Conservation (phyloP, 2,329 filamentous ascomycete genomes). For the Monilinia polystroma region DNA sequence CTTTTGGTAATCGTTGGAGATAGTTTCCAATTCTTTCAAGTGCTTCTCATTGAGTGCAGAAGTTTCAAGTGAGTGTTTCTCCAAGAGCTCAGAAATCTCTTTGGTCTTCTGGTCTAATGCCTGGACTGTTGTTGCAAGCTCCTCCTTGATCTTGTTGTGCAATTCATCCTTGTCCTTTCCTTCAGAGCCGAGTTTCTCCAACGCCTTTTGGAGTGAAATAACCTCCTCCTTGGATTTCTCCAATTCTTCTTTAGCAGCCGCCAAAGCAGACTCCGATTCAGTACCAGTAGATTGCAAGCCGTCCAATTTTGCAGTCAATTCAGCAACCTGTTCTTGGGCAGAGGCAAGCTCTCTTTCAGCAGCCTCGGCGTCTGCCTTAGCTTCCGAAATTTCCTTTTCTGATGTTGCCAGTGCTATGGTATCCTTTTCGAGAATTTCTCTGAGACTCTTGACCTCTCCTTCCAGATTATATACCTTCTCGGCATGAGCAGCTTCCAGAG, state of each 20-base stretch:
- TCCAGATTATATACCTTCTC: conserved; percentile 48
- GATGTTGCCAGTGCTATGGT: conserved; percentile 29
- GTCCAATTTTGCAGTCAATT: conserved; percentile 33
- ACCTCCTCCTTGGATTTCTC: conserved; percentile 46
- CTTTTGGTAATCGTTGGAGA: conserved; percentile 62
- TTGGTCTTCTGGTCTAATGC: conserved; percentile 38
- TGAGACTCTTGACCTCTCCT: conserved; percentile 49
- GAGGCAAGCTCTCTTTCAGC: conserved; percentile 43
- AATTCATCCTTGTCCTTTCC: conserved; percentile 38
- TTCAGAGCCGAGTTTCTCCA: conserved; percentile 50
- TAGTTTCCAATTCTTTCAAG: conserved; percentile 55
- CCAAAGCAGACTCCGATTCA: conserved; percentile 47
- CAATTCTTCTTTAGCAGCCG: conserved; percentile 39
- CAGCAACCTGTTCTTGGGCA: conserved; percentile 41
- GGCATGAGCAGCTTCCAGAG: conserved; percentile 48
- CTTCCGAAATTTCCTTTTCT: conserved; percentile 47
- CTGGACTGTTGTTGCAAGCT: conserved; percentile 35
- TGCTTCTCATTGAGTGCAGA: conserved; percentile 44
- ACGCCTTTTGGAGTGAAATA: conserved; percentile 50
- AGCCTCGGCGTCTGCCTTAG: conserved; percentile 50
- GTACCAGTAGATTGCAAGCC: conserved; percentile 48
- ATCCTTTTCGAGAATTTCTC: conserved; percentile 46
- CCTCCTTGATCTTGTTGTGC: conserved; percentile 35
- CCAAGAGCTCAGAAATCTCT: conserved; percentile 49
- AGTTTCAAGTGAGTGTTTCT: conserved; percentile 54